Conservation (phyloP, 345 rosid species). For the Cardamine chenopodiifolia region DNA sequence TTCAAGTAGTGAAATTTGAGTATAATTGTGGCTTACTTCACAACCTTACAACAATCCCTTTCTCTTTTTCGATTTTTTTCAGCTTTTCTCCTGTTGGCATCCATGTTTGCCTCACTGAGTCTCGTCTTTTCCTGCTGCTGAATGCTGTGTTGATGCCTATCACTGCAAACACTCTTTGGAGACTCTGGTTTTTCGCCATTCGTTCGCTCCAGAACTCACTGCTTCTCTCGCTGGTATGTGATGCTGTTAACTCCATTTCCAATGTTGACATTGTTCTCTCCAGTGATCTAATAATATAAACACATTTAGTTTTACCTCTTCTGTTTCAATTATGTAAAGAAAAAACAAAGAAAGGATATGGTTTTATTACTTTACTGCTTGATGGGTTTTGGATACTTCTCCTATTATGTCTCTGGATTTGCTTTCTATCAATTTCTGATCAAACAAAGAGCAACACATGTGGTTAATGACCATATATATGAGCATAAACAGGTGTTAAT, state of each 20-base stretch:
- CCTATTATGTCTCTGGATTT: constrained; percentile 59
- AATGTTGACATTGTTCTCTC: constrained; percentile 68
- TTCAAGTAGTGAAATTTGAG: background rate
- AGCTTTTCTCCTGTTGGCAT: constrained; percentile 79
- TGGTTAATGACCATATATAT: background rate
- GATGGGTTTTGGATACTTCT: constrained; percentile 71
- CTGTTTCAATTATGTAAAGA: background rate
- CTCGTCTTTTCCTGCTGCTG: constrained; percentile 82
- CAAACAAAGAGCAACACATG: background rate
- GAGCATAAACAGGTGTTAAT: background rate
- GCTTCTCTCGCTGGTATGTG: constrained; percentile 41
- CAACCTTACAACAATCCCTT: constrained; percentile 72
- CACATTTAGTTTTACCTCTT: constrained; percentile 13
- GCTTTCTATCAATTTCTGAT: constrained; percentile 64
- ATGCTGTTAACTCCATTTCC: constrained; percentile 67
- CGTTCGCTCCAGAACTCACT: constrained; percentile 34
- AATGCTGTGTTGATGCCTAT: constrained; percentile 91
- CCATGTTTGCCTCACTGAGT: constrained; percentile 81
- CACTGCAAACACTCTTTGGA: constrained; percentile 72
- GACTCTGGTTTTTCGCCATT: constrained; percentile 47
- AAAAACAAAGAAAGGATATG: background rate
- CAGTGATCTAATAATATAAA: constrained; percentile 51
- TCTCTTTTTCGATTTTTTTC: constrained; percentile 73
- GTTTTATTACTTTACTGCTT: constrained; percentile 50
- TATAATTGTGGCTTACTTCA: constrained; percentile 40